A percentile compares a stretch with the other conserved stretches of the same genome.
Conservation (phyloP, 1,284 basidiomycete genomes). For the Taiwanofungus camphoratus region DNA sequence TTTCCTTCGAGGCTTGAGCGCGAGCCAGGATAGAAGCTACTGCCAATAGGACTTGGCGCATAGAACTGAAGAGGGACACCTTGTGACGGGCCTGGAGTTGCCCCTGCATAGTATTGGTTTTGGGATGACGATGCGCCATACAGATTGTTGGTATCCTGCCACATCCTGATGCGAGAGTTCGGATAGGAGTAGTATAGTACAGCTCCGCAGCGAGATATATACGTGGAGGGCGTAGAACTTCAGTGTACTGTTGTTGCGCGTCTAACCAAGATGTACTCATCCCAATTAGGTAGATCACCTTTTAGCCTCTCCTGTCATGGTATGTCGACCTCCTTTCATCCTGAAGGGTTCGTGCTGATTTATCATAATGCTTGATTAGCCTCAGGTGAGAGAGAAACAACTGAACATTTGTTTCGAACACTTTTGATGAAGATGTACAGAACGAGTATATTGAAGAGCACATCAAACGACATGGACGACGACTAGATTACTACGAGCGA, state of each 20-base stretch:
- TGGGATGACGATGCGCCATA: constrained; percentile 57
- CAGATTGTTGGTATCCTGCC: constrained; percentile 53
- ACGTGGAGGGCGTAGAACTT: constrained; percentile 1
- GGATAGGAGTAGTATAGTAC: constrained; percentile 5
- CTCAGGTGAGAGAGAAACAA: constrained; percentile 48
- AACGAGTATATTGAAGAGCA: constrained; percentile 92
- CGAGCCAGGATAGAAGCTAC: constrained; percentile 60
- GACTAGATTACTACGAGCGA: constrained; percentile 81
- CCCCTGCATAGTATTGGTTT: constrained; percentile 49
- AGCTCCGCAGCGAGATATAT: constrained; percentile 2
- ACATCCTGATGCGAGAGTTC: constrained; percentile 39
- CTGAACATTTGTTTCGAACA: no score
- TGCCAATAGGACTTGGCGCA: constrained; percentile 44
- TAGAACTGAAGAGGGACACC: constrained; percentile 74
- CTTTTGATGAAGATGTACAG: constrained; percentile 35
- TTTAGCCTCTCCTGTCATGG: constrained; percentile 16
- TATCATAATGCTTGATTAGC: constrained; percentile 36
- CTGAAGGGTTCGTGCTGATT: background rate
- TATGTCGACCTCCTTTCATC: constrained; percentile 6
- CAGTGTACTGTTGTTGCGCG: no score
- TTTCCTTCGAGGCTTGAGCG: constrained; percentile 71
- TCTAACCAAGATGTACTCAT: constrained; percentile 7
- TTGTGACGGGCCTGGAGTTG: constrained; percentile 33
- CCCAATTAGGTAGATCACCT: constrained; percentile 9
- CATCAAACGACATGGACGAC: constrained; percentile 81